A percentile compares a stretch with the other conserved stretches of the same genome.
phyloP scores from a whole-genome alignment of 306 rosid genomes.

The Chamaecrista fasciculata region DNA sequence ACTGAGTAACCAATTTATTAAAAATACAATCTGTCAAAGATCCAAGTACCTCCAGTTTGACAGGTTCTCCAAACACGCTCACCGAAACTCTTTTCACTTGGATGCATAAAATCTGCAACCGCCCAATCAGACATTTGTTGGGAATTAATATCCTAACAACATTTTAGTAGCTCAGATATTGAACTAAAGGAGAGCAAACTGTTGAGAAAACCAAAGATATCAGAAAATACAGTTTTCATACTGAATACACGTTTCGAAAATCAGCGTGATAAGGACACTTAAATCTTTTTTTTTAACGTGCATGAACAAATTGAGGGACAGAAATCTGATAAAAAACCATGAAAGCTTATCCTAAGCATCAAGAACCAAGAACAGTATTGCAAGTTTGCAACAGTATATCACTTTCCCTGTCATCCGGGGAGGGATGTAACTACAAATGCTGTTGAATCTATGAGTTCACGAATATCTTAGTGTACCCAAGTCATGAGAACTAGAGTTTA shows the following conservation, averaged over 20 bases:
- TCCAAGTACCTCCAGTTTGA: conserved; percentile 66
- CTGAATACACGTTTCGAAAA: conserved; percentile 4
- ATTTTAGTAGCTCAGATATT: conserved; percentile 21
- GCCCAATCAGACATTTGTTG: conserved; percentile 26
- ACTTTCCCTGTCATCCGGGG: background rate
- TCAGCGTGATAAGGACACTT: background rate
- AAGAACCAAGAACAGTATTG: background rate
- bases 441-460: background rate
- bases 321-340: background rate
- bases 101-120: conserved; percentile 78
- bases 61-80: conserved; percentile 53
- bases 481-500: background rate
- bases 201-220: conserved; percentile 14
- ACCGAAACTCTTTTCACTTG: conserved; percentile 74
- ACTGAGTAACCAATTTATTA: conserved; percentile 14
- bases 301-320: background rate
- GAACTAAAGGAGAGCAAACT: conserved; percentile 15
- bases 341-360: background rate
- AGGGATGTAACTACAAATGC: background rate
- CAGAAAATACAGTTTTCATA: background rate
- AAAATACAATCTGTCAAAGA: conserved; percentile 22
- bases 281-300: background rate
- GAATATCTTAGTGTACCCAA: background rate
- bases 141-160: too few species aligned
- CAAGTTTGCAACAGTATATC: background rate